phyloP scores from a whole-genome alignment of 345 rosid genomes.

The Citrus sp. region DNA sequence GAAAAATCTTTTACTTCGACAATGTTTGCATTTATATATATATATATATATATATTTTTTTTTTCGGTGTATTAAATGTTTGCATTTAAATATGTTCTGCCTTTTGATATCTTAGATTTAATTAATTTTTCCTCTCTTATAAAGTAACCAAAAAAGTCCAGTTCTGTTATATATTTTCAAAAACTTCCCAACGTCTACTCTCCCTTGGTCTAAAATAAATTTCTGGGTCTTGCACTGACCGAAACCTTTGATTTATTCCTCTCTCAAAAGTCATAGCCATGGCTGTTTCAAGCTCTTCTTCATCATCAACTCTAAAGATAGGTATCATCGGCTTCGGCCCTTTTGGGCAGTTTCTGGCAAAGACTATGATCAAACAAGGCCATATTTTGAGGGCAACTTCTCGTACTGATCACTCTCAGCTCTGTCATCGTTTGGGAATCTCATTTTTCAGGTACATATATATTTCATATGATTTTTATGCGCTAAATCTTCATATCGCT shows the following conservation, averaged over 20 bases:
- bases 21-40: too few species aligned
- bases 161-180: too few species aligned
- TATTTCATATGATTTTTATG: not conserved
- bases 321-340: constrained; percentile 55
- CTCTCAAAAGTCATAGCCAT: constrained; percentile 1
- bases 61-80: too few species aligned
- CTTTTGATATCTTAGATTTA: too few species aligned
- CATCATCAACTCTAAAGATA: constrained; percentile 30
- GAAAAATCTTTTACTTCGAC: too few species aligned
- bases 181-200: too few species aligned
- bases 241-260: not conserved
- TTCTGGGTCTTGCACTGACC: too few species aligned
- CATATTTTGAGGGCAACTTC: constrained; percentile 47
- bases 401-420: constrained; percentile 41
- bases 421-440: constrained; percentile 31
- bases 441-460: constrained; percentile 38
- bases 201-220: too few species aligned
- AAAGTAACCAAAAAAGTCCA: too few species aligned
- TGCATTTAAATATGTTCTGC: too few species aligned
- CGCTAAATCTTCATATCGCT: not conserved
- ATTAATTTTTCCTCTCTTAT: too few species aligned
- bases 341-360: constrained; percentile 55
- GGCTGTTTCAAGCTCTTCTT: constrained; percentile 19
- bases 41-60: too few species aligned
- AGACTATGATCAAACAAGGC: constrained; percentile 47